These are phyloP conservation scores for Ustilago xerochloae DNA, from an alignment of 1,284 basidiomycete genomes.

Conservation along the genomic window DNA sequence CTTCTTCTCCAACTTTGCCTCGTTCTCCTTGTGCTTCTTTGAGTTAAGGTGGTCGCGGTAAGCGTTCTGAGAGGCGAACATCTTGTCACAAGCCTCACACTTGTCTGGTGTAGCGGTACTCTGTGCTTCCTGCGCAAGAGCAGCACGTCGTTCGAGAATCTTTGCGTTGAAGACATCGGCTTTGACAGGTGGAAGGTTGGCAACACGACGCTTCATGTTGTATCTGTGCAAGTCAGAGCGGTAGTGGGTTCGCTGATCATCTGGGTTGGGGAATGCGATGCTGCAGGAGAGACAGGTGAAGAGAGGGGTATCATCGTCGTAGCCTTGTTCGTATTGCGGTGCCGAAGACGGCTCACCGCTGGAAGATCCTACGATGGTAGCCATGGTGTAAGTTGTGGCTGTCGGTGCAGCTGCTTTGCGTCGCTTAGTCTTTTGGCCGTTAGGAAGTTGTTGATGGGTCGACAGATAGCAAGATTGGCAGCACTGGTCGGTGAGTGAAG, in stretches of 20 bases:
- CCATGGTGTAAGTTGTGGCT: constrained; percentile 18
- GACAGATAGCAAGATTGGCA: neutral
- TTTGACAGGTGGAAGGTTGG: constrained; percentile 86
- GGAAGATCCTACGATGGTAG: constrained; percentile 34
- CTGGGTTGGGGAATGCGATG: constrained; percentile 85
- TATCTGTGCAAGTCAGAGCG: constrained; percentile 95
- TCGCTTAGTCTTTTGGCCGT: no score
- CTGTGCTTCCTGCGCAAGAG: constrained; percentile 33
- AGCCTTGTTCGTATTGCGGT: constrained; percentile 30
- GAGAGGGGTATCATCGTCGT: constrained; percentile 53
- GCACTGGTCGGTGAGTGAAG: neutral
- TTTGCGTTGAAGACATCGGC: constrained; percentile 86
- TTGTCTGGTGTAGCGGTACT: constrained; percentile 26
- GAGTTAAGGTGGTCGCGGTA: constrained; percentile 87
- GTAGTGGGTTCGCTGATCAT: constrained; percentile 91
- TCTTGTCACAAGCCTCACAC: constrained; percentile 75
- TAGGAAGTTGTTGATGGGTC: neutral
- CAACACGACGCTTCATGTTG: constrained; percentile 97
- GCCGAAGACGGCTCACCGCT: constrained; percentile 31
- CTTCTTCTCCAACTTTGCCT: constrained; percentile 71
- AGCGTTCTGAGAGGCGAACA: constrained; percentile 88
- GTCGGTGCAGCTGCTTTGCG: neutral
- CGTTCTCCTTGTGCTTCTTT: constrained; percentile 88
- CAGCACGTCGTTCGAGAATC: constrained; percentile 72
- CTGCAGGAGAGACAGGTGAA: constrained; percentile 89